Conservation (phyloP, 306 rosid genomes). For the Dalbergia cultrata region DNA sequence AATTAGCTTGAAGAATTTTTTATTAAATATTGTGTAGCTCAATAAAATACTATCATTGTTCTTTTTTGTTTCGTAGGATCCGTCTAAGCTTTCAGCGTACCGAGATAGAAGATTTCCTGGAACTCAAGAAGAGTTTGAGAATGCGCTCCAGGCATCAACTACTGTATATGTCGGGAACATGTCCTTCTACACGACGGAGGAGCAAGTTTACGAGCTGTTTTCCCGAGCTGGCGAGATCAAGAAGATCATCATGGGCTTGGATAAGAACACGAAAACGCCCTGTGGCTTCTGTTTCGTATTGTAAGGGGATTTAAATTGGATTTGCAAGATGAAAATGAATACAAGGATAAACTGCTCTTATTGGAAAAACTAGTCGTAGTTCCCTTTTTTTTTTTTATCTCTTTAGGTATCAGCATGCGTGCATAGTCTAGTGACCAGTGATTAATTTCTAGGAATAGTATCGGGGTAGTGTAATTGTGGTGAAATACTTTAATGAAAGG, state of each 20-base stretch:
- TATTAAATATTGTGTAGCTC: not conserved
- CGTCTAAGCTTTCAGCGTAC: slow-evolving; percentile 79
- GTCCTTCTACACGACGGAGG: slow-evolving; percentile 98
- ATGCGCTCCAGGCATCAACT: slow-evolving; percentile 68
- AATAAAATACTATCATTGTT: not conserved
- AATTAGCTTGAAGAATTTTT: not conserved
- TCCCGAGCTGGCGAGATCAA: slow-evolving; percentile 94
- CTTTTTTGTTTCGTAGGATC: slow-evolving; percentile 62
- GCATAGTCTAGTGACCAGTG: not conserved
- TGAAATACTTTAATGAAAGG: too few species aligned
- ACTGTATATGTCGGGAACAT: slow-evolving; percentile 89
- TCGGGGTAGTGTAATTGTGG: not conserved
- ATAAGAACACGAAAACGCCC: slow-evolving; percentile 93
- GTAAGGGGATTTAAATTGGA: slow-evolving; percentile 54
- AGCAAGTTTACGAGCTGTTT: slow-evolving; percentile 93
- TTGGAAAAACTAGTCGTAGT: not conserved
- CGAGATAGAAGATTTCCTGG: slow-evolving; percentile 91
- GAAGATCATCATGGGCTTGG: slow-evolving; percentile 98
- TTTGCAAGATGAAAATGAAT: not conserved
- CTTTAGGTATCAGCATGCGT: not conserved
- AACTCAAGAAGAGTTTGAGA: slow-evolving; percentile 86
- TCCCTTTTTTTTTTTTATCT: too few species aligned
- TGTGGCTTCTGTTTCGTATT: slow-evolving; percentile 92
- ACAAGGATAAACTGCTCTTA: not conserved
- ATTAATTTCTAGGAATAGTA: not conserved